Evolutionary conservation across 257 asterid species (phyloP).

Genomic region (Leptodermis oblonga): DNA sequence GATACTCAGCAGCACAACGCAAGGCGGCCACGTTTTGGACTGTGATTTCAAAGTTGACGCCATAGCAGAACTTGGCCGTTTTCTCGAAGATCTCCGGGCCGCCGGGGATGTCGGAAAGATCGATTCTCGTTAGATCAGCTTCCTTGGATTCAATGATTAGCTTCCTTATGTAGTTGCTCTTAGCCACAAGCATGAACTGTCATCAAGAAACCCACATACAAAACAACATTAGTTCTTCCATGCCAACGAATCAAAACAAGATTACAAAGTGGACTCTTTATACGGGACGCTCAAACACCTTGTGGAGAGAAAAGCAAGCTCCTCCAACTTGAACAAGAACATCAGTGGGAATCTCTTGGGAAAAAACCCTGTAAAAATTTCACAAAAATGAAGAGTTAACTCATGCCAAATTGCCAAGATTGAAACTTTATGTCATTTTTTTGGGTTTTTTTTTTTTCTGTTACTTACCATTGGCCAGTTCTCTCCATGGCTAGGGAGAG

Average conservation of each 20-base stretch:
- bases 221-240: too few species aligned
- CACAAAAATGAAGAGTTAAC: neutral
- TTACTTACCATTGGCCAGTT: conserved; percentile 85
- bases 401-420: neutral
- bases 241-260: too few species aligned
- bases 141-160: conserved; percentile 64
- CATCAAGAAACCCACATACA: neutral
- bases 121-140: conserved; percentile 52
- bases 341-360: conserved; percentile 90
- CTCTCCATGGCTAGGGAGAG: conserved; percentile 82
- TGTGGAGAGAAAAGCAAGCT: conserved; percentile 83
- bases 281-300: conserved; percentile 41
- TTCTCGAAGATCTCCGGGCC: conserved; percentile 91
- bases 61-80: conserved; percentile 91
- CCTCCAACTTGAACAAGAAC: conserved; percentile 73
- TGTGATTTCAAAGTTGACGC: conserved; percentile 93
- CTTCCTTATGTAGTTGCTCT: conserved; percentile 81
- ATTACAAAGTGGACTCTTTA: too few species aligned
- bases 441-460: neutral
- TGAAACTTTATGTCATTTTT: neutral
- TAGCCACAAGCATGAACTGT: conserved; percentile 96
- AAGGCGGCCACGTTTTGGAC: conserved; percentile 90
- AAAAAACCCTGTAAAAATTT: conserved; percentile 58
- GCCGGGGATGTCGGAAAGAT: conserved; percentile 77
- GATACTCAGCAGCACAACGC: conserved; percentile 84